Evolutionary conservation across 2,329 filamentous ascomycete genomes (phyloP), one percentile per base, ranked within the genome.

Genomic region (Thelonectria blattea): DNA sequence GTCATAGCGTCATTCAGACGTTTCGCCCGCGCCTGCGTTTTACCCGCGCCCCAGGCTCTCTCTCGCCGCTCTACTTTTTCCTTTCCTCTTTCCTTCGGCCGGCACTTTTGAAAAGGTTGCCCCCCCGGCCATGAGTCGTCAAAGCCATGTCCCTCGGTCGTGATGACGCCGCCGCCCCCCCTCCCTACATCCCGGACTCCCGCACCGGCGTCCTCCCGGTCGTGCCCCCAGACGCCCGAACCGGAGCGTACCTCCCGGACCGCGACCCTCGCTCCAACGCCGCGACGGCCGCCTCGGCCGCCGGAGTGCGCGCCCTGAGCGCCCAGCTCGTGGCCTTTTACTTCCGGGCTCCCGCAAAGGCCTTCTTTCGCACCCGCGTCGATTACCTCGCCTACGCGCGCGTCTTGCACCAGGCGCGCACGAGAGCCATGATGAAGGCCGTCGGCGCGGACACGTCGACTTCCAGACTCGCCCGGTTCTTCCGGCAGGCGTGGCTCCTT

Each of bases 251-350:
- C 15, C 34, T 37, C 15, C 76, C 80, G 30, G 81, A 83, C 61
- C 80, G 81, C 55, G 75, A 80, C 41, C 79, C 80, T 7, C 79
- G 81, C 55, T 84, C 75, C 71, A 84, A 85, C 71, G 83, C 83
- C 39, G 83, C 85, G 6, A 87, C 85, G 2, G 93, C 91, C 49
- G 91, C 91, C n/a, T 93, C 91, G 20, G 93, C 93, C 5, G 93
- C 93, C 20, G 87, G 91, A 42, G 91, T 93, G 64, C 90, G 93
- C 48, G 93, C 93, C 27, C 76, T 97, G 64, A 93, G 90, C 68
- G 90, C 92, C 8, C 91, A 96, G 73, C 82, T 92, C 69, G 85
- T 97, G 56, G 89, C 92, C 22, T 97, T 97, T 70, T 97, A 96
- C 78, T 97, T 97, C 73, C 85, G 93, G 58, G 92, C 92, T 0